Conservation (phyloP, 2,329 filamentous ascomycete genomes). For the Nemania sp. region DNA sequence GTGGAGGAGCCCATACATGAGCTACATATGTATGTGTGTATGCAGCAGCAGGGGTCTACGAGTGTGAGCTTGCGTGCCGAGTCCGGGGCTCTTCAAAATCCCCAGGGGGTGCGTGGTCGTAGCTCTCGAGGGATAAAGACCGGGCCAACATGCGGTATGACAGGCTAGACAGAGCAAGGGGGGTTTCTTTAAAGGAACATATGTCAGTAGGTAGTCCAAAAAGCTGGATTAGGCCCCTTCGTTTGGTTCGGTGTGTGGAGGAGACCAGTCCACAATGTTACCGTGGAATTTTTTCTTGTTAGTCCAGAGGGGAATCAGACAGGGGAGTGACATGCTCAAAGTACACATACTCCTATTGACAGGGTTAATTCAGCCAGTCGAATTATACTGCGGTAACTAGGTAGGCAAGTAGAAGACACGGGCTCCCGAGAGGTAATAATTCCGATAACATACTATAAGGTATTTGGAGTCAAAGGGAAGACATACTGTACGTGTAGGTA, state of each 20-base stretch:
- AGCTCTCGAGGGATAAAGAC: conserved; percentile 48
- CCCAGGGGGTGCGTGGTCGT: conserved; percentile 41
- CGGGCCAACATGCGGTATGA: conserved; percentile 49
- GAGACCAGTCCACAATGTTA: conserved; percentile 49
- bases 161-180: conserved; percentile 48
- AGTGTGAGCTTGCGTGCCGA: conserved; percentile 46
- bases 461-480: conserved; percentile 19
- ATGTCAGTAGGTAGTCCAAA: conserved; percentile 47
- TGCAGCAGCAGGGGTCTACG: conserved; percentile 54
- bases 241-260: conserved; percentile 47
- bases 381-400: conserved; percentile 31
- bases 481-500: conserved; percentile 4
- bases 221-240: conserved; percentile 45
- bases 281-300: conserved; percentile 47
- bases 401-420: conserved; percentile 43
- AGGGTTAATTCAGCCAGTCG: conserved; percentile 40
- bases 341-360: conserved; percentile 43
- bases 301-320: conserved; percentile 42
- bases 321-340: conserved; percentile 39
- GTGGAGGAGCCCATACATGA: conserved; percentile 51
- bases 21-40: conserved; percentile 57
- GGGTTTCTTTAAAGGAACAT: conserved; percentile 48
- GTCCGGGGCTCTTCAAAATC: conserved; percentile 49
- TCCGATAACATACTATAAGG: conserved; percentile 23
- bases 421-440: conserved; percentile 34